Percentiles rank a stretch among this genome's conserved stretches.
These are phyloP conservation scores for Phialophora macrospora DNA, from an alignment of 2,329 filamentous ascomycete genomes.

Conservation along the genomic window DNA sequence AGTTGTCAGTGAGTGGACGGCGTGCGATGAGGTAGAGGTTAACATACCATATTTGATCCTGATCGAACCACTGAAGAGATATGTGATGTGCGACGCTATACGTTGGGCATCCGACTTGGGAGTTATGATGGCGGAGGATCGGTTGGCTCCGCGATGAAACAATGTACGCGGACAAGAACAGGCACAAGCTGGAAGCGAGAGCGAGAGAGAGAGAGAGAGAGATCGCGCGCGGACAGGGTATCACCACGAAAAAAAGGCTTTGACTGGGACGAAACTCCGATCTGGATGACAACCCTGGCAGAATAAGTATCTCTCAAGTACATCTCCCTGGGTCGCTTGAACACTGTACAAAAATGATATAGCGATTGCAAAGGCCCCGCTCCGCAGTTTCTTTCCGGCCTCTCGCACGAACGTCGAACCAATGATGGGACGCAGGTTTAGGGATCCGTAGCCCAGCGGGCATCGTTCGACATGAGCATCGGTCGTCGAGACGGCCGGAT, in stretches of 20 bases:
- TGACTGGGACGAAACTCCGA: neutral
- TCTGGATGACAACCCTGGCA: neutral
- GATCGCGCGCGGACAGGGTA: neutral
- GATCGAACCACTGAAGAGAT: neutral
- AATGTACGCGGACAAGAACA: neutral
- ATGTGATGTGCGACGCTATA: neutral
- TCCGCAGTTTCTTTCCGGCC: neutral
- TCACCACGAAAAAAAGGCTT: neutral
- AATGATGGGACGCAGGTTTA: neutral
- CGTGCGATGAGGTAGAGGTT: neutral
- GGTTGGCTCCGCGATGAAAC: neutral
- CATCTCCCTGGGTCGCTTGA: neutral
- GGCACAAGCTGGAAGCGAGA: neutral
- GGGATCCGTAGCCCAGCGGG: neutral
- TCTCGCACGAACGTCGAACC: neutral
- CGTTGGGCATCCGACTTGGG: neutral
- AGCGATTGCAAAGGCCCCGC: neutral
- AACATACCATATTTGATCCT: neutral
- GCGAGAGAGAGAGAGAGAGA: neutral
- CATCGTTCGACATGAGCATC: neutral
- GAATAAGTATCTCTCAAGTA: constrained; percentile 5
- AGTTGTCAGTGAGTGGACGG: neutral
- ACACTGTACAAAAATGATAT: neutral
- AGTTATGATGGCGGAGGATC: neutral
- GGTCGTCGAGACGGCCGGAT: neutral